These are phyloP conservation scores for Candida freyschussii DNA, from an alignment of 1,139 yeast species.

Conservation along the genomic window DNA sequence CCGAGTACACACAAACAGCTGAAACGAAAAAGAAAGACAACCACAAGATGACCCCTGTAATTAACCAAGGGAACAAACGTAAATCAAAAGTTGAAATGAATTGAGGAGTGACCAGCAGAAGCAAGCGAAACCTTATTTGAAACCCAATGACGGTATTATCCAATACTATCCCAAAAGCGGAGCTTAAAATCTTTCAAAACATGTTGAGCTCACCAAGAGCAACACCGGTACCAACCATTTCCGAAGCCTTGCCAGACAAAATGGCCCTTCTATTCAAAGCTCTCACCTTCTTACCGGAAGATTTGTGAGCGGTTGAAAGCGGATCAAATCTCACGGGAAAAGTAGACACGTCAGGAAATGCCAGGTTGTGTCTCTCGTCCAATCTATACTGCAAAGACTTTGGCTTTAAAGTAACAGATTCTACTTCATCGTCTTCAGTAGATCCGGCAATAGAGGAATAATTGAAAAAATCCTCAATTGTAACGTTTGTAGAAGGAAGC, in stretches of 20 bases:
- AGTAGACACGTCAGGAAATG: conserved; percentile 29
- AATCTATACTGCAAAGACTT: conserved; percentile 39
- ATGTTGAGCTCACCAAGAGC: conserved; percentile 45
- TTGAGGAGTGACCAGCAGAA: too few relatives aligned
- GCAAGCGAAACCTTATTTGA: too few relatives aligned
- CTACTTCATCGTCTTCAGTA: conserved; percentile 23
- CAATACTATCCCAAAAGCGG: too few relatives aligned
- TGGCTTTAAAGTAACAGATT: conserved; percentile 28
- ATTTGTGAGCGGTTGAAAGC: conserved; percentile 5
- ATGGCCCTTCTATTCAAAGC: conserved; percentile 42
- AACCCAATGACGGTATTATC: too few relatives aligned
- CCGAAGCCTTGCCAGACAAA: conserved; percentile 45
- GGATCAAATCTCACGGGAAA: conserved; percentile 28
- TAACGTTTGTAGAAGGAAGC: conserved; percentile 3
- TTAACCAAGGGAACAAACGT: too few relatives aligned
- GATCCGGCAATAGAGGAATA: conserved; percentile 10
- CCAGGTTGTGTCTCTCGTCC: conserved; percentile 41
- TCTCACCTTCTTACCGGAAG: conserved; percentile 12
- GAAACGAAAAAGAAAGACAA: too few relatives aligned
- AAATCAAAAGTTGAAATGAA: too few relatives aligned
- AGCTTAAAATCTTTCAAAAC: too few relatives aligned
- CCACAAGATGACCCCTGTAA: too few relatives aligned
- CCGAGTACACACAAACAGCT: too few relatives aligned
- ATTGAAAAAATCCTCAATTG: conserved; percentile 14
- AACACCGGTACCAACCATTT: conserved; percentile 49